These are phyloP conservation scores for Microcyclosporella mali DNA, from an alignment of 2,329 filamentous ascomycete genomes.

Conservation along the genomic window DNA sequence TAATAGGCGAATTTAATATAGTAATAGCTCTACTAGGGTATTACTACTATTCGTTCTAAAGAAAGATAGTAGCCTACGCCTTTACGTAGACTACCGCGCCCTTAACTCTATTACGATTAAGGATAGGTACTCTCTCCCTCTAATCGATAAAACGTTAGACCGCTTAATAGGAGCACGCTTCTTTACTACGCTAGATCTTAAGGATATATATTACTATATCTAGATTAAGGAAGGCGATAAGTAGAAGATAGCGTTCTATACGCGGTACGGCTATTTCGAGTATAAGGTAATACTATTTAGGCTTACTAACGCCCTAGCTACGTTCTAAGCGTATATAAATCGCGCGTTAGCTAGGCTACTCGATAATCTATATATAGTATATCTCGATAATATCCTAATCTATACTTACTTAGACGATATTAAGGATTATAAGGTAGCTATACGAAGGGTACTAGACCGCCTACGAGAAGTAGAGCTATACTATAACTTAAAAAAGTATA, in stretches of 20 bases:
- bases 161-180: conserved; percentile 13
- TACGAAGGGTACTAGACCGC: conserved; percentile 2
- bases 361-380: conserved; percentile 20
- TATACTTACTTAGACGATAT: conserved; percentile 13
- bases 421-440: not conserved
- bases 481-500: conserved; percentile 10
- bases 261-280: conserved; percentile 20
- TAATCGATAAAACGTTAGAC: conserved; percentile 25
- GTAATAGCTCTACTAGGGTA: not conserved
- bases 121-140: conserved; percentile 22
- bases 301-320: conserved; percentile 15
- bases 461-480: conserved; percentile 7
- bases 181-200: conserved; percentile 18
- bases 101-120: conserved; percentile 32
- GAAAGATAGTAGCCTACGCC: conserved; percentile 12
- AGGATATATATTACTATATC: conserved; percentile 22
- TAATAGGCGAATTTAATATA: conserved; percentile 1
- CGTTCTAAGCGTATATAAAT: conserved; percentile 29
- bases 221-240: conserved; percentile 20
- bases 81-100: conserved; percentile 29
- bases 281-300: conserved; percentile 27
- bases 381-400: conserved; percentile 31
- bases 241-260: conserved; percentile 21
- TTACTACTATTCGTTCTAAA: conserved; percentile 12
- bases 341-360: conserved; percentile 10